Base-by-base conservation (phyloP, 805 yeast genomes). In the Metschnikowia picachoensis region DNA sequence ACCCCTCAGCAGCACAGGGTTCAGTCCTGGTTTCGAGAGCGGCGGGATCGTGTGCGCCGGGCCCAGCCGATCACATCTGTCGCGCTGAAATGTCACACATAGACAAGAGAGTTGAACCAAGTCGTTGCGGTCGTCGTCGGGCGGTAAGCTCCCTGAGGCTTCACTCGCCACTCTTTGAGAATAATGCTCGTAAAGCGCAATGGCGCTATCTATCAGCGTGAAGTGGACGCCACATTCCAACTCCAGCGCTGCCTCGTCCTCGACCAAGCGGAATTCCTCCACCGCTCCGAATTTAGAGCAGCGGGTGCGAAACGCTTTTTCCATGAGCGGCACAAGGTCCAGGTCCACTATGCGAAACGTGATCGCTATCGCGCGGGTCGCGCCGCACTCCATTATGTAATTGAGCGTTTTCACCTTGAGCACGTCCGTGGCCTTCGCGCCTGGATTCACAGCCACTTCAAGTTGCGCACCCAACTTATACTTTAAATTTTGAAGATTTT, bases 181-280 rank as follows among this genome's bases (percentile, higher is more conserved):
- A 42, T 47, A 55, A 36, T 64, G 67, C 53, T 75, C 75, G 41
- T 67, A 72, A 37, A 72, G 64, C 48, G 70, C 70, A 41, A 76
- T 72, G 13, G 80, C 76, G 9, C 73, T 54, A 39, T 73, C 73
- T 30, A 77, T 73, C 27, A 77, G 68, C 3, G 74, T 68, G 53
- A 70, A 78, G 54, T 76, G 73, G 27, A 68, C 59, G 48, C 52
- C 17, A 3, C 47, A 54, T 39, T 49, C 55, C 15, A 55, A 30
- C 37, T 47, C 52, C 41, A n/a, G 32, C 30, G 20, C 37, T 9
- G 36, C 37, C 13, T 46, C 54, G 17, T 37, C 30, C 14, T 34
- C 43, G 10, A 44, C 47, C 31, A 62, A 49, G 32, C 60, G 60
- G 44, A 73, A 55, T 25, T 63, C 61, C 44, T 74, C 78, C 30